Conservation (phyloP, 1,284 basidiomycete species). For the Leucoagaricus sp. region DNA sequence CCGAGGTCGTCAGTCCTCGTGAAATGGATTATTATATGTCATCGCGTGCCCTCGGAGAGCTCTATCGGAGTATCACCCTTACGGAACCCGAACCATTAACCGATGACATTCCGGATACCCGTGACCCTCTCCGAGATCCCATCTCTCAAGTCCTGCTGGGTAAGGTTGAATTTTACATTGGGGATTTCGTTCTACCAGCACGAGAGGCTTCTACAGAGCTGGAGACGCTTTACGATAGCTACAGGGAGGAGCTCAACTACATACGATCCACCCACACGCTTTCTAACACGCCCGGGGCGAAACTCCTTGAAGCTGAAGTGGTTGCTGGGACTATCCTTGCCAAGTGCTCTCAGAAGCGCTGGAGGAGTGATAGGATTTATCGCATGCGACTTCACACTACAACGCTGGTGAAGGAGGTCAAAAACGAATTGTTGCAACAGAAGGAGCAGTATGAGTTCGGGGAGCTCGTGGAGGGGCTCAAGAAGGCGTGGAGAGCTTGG, state of each 20-base stretch:
- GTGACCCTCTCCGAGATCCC: constrained; percentile 40
- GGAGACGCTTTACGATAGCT: constrained; percentile 46
- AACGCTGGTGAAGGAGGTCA: constrained; percentile 54
- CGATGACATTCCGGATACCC: constrained; percentile 14
- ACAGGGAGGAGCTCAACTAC: constrained; percentile 65
- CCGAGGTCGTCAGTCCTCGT: constrained; percentile 59
- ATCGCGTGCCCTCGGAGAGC: constrained; percentile 61
- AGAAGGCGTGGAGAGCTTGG: constrained; percentile 67
- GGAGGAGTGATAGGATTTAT: constrained; percentile 58
- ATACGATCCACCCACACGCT: constrained; percentile 71
- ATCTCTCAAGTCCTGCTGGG: constrained; percentile 48
- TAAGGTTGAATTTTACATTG: constrained; percentile 39
- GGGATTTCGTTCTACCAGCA: constrained; percentile 31
- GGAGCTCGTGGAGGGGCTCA: constrained; percentile 45
- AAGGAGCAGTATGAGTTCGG: constrained; percentile 35
- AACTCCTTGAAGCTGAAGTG: constrained; percentile 70
- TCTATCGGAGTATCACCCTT: constrained; percentile 63
- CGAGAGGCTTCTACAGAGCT: constrained; percentile 32
- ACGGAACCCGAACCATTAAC: constrained; percentile 39
- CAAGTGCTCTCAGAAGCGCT: constrained; percentile 59
- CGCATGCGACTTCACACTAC: constrained; percentile 62
- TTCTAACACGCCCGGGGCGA: constrained; percentile 53
- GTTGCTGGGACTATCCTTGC: constrained; percentile 73
- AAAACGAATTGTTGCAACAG: constrained; percentile 25
- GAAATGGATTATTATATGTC: constrained; percentile 72